Evolutionary conservation across 75 land plant genomes (phyloP).

Genomic region (Sequoia sempervirens): DNA sequence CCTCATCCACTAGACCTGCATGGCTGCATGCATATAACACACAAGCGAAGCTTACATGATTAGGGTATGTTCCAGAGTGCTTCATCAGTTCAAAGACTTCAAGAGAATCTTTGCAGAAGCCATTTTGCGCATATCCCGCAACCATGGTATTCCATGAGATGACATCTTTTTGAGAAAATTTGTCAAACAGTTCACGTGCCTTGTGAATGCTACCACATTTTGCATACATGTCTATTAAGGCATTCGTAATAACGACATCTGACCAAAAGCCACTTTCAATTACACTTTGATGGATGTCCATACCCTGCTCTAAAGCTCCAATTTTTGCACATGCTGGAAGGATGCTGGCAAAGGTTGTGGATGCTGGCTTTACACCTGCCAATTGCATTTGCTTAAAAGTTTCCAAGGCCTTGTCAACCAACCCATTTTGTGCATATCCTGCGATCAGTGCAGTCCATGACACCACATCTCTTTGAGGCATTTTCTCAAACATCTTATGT

Average conservation of each 20-base stretch:
- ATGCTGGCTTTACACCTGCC: constrained; percentile 14
- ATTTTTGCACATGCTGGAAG: constrained; percentile 27
- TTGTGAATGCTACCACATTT: constrained; percentile 34
- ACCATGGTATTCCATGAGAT: constrained; percentile 25
- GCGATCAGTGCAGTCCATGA: constrained; percentile 33
- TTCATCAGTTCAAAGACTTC: constrained; percentile 15
- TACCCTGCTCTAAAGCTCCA: constrained; percentile 20
- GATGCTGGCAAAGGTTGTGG: constrained; percentile 18
- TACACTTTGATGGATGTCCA: constrained; percentile 16
- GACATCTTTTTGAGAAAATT: constrained; percentile 15
- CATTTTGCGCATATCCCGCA: constrained; percentile 15
- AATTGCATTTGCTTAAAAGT: constrained; percentile 18
- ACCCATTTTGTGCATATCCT: constrained; percentile 24
- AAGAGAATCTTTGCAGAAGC: constrained; percentile 14
- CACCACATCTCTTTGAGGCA: constrained; percentile 20
- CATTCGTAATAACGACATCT: constrained; percentile 25
- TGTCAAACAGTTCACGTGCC: constrained; percentile 23
- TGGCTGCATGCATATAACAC: constrained; percentile 23
- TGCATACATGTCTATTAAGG: constrained; percentile 37
- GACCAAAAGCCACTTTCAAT: background rate
- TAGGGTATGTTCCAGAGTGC: background rate
- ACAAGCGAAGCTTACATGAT: constrained; percentile 13
- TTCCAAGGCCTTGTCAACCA: constrained; percentile 16
- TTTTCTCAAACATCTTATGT: constrained; percentile 15
- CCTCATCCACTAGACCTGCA: constrained; percentile 23